A percentile compares a stretch with the other conserved stretches of the same genome.
Conservation (phyloP, 192 early-diverging fungal species). For the Glomus cerebriforme region DNA sequence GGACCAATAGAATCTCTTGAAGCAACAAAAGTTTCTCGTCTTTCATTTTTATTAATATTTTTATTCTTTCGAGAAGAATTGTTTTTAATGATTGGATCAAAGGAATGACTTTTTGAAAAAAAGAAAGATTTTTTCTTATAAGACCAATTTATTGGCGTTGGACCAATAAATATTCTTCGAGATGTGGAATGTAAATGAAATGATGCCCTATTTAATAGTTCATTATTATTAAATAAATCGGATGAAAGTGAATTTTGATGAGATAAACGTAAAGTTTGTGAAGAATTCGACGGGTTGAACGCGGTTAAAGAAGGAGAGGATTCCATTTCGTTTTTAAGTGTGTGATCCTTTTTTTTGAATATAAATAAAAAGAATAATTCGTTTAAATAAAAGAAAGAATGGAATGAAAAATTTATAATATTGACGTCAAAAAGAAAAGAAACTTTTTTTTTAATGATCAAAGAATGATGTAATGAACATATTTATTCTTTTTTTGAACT, state of each 20-base stretch:
- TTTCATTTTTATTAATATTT: not conserved
- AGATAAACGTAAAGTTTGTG: not conserved
- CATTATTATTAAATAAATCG: not conserved
- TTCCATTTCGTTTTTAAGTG: not conserved
- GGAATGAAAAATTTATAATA: no score
- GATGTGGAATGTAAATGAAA: not conserved
- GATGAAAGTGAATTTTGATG: not conserved
- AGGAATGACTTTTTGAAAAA: not conserved
- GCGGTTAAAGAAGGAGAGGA: not conserved
- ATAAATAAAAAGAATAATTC: no score
- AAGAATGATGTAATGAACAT: no score
- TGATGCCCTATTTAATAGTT: not conserved
- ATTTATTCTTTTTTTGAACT: no score
- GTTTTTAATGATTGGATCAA: not conserved
- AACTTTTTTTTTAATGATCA: no score
- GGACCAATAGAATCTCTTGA: not conserved
- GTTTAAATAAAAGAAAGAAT: no score
- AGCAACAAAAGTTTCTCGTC: not conserved
- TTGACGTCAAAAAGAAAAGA: no score
- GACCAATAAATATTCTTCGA: not conserved
- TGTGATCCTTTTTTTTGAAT: not conserved
- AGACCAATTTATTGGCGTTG: not conserved
- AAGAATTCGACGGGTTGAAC: not conserved
- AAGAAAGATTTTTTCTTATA: not conserved
- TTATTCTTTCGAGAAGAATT: not conserved